Evolutionary conservation across 2,329 filamentous ascomycete species (phyloP).

Genomic region (Beauveria pseudobassiana): DNA sequence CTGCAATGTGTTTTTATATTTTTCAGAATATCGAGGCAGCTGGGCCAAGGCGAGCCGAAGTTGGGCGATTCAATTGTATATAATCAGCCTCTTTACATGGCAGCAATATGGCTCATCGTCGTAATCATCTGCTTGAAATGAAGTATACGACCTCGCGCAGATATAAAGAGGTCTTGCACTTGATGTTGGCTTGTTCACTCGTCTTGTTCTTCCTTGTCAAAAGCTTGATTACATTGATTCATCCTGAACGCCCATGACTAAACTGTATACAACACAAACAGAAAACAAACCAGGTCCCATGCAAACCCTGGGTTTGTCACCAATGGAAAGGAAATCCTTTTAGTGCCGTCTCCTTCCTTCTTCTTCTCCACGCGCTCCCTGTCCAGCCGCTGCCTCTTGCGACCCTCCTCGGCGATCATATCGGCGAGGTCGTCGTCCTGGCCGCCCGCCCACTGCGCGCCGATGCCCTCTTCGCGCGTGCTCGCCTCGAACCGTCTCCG

Average conservation of each 20-base stretch:
- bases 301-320: not conserved
- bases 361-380: constrained; percentile 66
- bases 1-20: too few relatives aligned
- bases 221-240: constrained; percentile 1
- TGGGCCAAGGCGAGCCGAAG: too few relatives aligned
- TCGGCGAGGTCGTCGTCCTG: constrained; percentile 85
- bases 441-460: constrained; percentile 53
- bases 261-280: constrained; percentile 1
- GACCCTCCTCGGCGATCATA: constrained; percentile 90
- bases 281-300: not conserved
- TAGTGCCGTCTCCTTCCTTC: constrained; percentile 32
- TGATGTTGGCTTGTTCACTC: not conserved
- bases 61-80: too few relatives aligned
- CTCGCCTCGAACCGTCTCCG: constrained; percentile 71
- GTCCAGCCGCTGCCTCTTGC: constrained; percentile 84
- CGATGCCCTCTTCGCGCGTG: constrained; percentile 55
- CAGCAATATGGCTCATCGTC: too few relatives aligned
- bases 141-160: too few relatives aligned
- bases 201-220: not conserved
- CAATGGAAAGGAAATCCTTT: not conserved
- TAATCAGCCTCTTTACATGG: too few relatives aligned
- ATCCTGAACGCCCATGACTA: constrained; percentile 1
- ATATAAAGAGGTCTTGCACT: not conserved
- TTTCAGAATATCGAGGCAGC: too few relatives aligned
- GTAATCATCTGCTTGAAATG: too few relatives aligned